These are phyloP conservation scores for Graphiopsis chlorocephala DNA, from an alignment of 2,329 filamentous ascomycete genomes.

Conservation along the genomic window DNA sequence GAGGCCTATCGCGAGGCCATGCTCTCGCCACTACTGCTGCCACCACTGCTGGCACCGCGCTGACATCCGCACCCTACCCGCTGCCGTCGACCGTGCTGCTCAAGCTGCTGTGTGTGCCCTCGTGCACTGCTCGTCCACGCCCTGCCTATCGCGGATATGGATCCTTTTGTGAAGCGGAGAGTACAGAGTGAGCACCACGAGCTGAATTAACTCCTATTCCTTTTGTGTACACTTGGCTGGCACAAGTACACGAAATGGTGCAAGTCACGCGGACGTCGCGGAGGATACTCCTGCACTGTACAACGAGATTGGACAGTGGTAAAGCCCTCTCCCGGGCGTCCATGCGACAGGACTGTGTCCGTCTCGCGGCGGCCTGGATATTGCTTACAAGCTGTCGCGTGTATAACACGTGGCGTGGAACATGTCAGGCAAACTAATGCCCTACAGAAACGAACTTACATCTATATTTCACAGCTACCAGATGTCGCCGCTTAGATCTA, in stretches of 20 bases:
- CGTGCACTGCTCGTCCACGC: background rate
- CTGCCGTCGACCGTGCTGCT: background rate
- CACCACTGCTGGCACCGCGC: background rate
- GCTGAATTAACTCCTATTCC: background rate
- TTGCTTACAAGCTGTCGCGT: background rate
- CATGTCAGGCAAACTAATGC: background rate
- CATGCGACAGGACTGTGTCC: background rate
- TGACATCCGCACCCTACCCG: background rate
- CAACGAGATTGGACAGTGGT: background rate
- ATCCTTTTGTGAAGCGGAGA: background rate
- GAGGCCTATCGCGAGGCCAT: background rate
- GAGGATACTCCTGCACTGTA: background rate
- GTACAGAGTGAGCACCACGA: background rate
- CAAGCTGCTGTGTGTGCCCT: background rate
- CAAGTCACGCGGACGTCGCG: background rate
- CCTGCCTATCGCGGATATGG: background rate
- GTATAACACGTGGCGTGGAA: background rate
- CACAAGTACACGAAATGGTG: background rate
- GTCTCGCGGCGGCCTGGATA: background rate
- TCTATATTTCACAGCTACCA: background rate
- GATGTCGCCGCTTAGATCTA: background rate
- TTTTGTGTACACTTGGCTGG: background rate
- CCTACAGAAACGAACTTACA: background rate
- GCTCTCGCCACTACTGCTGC: background rate
- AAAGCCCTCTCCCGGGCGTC: background rate